phyloP scores from a whole-genome alignment of 2,329 filamentous ascomycete species.

The Gnomoniopsis sp. region DNA sequence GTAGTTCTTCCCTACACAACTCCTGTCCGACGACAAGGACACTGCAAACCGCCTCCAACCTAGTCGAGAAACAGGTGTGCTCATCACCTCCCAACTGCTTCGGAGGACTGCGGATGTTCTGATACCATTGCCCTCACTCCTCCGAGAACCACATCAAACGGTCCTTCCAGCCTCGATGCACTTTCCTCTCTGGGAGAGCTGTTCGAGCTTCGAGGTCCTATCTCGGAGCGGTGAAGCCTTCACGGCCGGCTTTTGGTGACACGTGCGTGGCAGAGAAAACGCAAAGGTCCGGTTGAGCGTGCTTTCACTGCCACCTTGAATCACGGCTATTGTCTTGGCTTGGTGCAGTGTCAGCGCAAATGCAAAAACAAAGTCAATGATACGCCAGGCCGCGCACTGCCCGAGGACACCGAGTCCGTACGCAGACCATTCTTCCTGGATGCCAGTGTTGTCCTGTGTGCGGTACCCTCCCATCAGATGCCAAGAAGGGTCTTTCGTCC shows the following conservation, averaged over 20 bases:
- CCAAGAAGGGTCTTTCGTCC: not conserved
- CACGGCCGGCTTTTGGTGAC: not conserved
- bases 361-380: conserved; percentile 19
- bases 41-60: not conserved
- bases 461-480: not conserved
- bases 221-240: not conserved
- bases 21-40: not conserved
- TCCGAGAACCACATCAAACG: too few relatives aligned
- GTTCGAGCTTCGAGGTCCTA: not conserved
- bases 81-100: not conserved
- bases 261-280: not conserved
- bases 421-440: not conserved
- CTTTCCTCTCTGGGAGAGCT: not conserved
- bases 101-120: not conserved
- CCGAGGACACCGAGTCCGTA: conserved; percentile 17
- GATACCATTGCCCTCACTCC: too few relatives aligned
- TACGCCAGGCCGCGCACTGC: conserved; percentile 15
- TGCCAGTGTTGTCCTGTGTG: not conserved
- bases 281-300: not conserved
- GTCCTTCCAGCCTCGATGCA: not conserved
- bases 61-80: too few relatives aligned
- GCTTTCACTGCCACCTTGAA: not conserved
- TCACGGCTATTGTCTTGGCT: conserved; percentile 21
- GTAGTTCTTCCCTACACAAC: not conserved
- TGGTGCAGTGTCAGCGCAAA: conserved; percentile 5